Percentiles rank a stretch among this genome's conserved stretches.
phyloP scores from a whole-genome alignment of 140 eudicot genomes.

The Ambrosia hybrid region DNA sequence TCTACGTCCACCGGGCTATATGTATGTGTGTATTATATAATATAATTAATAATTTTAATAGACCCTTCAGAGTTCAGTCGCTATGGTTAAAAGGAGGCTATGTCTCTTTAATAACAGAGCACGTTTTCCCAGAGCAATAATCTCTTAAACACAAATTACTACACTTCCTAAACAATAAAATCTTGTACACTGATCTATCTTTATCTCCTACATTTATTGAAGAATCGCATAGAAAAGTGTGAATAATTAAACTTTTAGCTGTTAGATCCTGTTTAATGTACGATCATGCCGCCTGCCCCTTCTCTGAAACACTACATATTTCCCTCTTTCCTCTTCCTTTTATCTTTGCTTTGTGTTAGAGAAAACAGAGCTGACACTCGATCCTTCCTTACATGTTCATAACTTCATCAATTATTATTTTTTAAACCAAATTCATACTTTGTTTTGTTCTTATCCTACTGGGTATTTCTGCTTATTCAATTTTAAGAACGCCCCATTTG shows the following conservation, averaged over 20 bases:
- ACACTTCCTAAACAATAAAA: neutral
- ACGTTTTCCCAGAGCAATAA: too few species aligned
- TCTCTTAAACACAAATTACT: too few species aligned
- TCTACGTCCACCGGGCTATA: too few species aligned
- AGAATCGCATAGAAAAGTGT: conserved; percentile 28
- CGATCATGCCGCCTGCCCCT: conserved; percentile 5
- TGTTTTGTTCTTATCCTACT: conserved; percentile 22
- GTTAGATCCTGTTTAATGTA: conserved; percentile 18
- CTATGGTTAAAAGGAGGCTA: too few species aligned
- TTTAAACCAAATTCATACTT: conserved; percentile 28
- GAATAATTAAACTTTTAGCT: conserved; percentile 29
- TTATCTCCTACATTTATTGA: conserved; percentile 33
- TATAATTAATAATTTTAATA: too few species aligned
- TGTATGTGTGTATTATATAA: too few species aligned
- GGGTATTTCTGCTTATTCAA: neutral
- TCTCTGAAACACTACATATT: conserved; percentile 20
- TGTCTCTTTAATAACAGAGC: too few species aligned
- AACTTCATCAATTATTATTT: neutral
- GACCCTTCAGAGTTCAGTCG: too few species aligned
- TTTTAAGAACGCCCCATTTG: conserved; percentile 6
- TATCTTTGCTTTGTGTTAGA: conserved; percentile 16
- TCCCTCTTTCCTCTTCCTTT: conserved; percentile 13
- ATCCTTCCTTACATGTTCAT: conserved; percentile 10
- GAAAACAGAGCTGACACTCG: conserved; percentile 29
- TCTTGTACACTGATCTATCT: conserved; percentile 19